Evolutionary conservation across 2,329 filamentous ascomycete species (phyloP).

Genomic region (Cercospora zeina): DNA sequence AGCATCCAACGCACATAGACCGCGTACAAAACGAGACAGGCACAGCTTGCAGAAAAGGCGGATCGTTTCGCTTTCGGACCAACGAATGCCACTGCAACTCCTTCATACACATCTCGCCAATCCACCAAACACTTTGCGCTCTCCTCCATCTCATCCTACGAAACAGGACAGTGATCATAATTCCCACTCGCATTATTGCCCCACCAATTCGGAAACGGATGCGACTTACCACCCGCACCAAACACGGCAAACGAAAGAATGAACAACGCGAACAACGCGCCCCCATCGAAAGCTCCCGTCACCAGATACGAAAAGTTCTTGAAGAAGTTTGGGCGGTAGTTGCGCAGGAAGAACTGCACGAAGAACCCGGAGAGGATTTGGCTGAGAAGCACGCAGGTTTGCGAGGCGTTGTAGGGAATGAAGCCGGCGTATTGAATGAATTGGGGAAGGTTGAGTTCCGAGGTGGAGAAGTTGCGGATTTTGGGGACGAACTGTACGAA

Average conservation of each 20-base stretch:
- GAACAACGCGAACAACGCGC: conserved; percentile 52
- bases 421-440: conserved; percentile 58
- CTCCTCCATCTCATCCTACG: not conserved
- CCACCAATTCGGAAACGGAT: conserved; percentile 57
- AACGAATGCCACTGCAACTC: not conserved
- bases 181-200: conserved; percentile 54
- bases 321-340: conserved; percentile 55
- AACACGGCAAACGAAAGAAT: conserved; percentile 60
- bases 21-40: not conserved
- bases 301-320: conserved; percentile 57
- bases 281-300: conserved; percentile 57
- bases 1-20: no score
- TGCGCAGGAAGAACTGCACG: conserved; percentile 55
- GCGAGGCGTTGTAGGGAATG: conserved; percentile 57
- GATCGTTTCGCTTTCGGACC: not conserved
- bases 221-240: conserved; percentile 41
- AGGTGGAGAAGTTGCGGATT: conserved; percentile 39
- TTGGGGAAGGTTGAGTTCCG: conserved; percentile 53
- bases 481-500: conserved; percentile 50
- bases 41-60: not conserved
- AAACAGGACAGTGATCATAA: conserved; percentile 52
- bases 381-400: conserved; percentile 58
- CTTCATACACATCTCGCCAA: no score
- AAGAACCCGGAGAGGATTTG: conserved; percentile 49
- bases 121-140: not conserved